phyloP scores from a whole-genome alignment of 768 basidiomycete genomes.

The Hortiboletus campestris region DNA sequence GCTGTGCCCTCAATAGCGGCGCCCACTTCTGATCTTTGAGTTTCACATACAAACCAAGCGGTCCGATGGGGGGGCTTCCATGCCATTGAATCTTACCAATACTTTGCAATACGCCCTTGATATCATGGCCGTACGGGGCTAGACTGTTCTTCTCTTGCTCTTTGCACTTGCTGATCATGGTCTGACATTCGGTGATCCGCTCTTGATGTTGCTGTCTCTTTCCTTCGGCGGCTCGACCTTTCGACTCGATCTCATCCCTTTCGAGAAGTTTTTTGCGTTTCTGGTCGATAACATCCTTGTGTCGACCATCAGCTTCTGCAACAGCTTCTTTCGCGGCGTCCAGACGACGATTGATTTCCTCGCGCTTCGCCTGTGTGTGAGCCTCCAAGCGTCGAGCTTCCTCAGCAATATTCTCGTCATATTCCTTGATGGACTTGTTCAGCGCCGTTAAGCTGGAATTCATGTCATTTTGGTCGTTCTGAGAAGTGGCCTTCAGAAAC shows the following conservation, averaged over 20 bases:
- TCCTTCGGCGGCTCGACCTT: slow-evolving; percentile 38
- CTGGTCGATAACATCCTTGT: slow-evolving; percentile 31
- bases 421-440: slow-evolving; percentile 33
- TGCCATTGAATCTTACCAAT: slow-evolving; percentile 57
- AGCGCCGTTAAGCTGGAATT: slow-evolving; percentile 37
- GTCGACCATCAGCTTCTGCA: slow-evolving; percentile 36
- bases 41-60: slow-evolving; percentile 76
- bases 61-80: slow-evolving; percentile 70
- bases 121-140: slow-evolving; percentile 60
- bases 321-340: slow-evolving; percentile 43
- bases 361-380: slow-evolving; percentile 60
- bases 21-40: slow-evolving; percentile 70
- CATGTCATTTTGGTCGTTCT: slow-evolving; percentile 56
- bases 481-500: slow-evolving; percentile 5
- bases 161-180: slow-evolving; percentile 48
- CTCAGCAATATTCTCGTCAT: slow-evolving; percentile 47
- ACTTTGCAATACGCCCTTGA: slow-evolving; percentile 53
- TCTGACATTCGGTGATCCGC: slow-evolving; percentile 45
- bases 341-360: slow-evolving; percentile 54
- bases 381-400: slow-evolving; percentile 54
- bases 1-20: slow-evolving; percentile 56
- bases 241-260: slow-evolving; percentile 31
- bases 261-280: slow-evolving; percentile 33
- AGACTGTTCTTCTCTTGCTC: slow-evolving; percentile 57
- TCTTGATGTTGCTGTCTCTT: slow-evolving; percentile 34